Conservation (phyloP, 495 filamentous ascomycete genomes). For the Aspergillus coremiiformis region DNA sequence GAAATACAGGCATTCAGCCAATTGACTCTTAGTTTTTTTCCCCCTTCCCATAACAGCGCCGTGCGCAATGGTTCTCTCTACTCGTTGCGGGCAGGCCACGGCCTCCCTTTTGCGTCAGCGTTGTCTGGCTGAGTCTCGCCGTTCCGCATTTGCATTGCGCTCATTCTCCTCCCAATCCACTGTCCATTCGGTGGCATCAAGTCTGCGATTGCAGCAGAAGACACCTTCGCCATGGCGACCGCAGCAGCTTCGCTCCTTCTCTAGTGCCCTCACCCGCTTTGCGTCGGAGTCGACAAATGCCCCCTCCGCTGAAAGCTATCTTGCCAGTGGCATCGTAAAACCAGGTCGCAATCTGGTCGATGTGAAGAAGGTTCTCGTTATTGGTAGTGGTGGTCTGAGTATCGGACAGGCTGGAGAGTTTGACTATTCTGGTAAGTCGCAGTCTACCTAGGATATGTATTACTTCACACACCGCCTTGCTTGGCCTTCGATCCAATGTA, state of each 20-base stretch:
- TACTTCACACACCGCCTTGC: not conserved
- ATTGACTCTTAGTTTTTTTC: constrained; percentile 12
- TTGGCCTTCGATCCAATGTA: not conserved
- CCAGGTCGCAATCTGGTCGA: constrained; percentile 66
- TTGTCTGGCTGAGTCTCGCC: constrained; percentile 36
- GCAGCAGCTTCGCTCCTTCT: constrained; percentile 43
- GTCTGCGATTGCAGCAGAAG: constrained; percentile 36
- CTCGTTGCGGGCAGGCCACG: constrained; percentile 44
- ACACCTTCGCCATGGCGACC: constrained; percentile 29
- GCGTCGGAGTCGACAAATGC: constrained; percentile 50
- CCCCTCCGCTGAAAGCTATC: constrained; percentile 79
- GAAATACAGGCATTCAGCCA: too few relatives aligned
- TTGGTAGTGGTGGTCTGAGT: constrained; percentile 90
- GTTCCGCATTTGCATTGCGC: constrained; percentile 34
- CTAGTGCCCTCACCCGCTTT: constrained; percentile 32
- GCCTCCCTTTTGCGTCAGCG: constrained; percentile 40
- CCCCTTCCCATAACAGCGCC: constrained; percentile 18
- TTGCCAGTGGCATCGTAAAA: constrained; percentile 77
- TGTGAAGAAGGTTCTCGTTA: constrained; percentile 94
- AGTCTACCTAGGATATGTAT: not conserved
- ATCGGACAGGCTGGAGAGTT: constrained; percentile 99
- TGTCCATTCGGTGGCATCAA: constrained; percentile 28
- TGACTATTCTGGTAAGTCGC: constrained; percentile 81
- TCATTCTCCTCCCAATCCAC: constrained; percentile 35
- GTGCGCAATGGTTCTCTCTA: constrained; percentile 45